A percentile compares a stretch with the other conserved stretches of the same genome.
phyloP scores from a whole-genome alignment of 495 filamentous ascomycete genomes.

The Aspergillus coremiiformis region DNA sequence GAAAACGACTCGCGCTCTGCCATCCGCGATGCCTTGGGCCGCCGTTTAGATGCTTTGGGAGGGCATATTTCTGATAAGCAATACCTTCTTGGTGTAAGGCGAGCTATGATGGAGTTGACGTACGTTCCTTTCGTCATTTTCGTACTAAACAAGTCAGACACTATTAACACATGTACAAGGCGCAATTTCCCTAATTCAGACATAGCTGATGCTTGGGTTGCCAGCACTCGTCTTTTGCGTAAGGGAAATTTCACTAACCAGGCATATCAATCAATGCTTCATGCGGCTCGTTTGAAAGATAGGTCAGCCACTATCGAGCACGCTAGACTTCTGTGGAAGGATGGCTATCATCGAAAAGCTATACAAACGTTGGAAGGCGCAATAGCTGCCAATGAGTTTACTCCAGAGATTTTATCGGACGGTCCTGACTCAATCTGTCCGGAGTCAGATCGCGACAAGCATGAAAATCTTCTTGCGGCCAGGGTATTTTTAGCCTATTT shows the following conservation, averaged over 20 bases:
- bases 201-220: slow-evolving; percentile 78
- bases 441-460: slow-evolving; percentile 28
- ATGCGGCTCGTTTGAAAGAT: slow-evolving; percentile 77
- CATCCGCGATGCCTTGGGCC: slow-evolving; percentile 54
- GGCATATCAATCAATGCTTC: slow-evolving; percentile 87
- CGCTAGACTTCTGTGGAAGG: slow-evolving; percentile 86
- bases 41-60: slow-evolving; percentile 75
- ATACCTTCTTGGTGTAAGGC: slow-evolving; percentile 79
- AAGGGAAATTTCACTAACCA: slow-evolving; percentile 75
- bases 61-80: slow-evolving; percentile 87
- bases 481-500: slow-evolving; percentile 18
- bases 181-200: slow-evolving; percentile 52
- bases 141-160: background rate
- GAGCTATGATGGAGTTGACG: slow-evolving; percentile 74
- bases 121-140: slow-evolving; percentile 11
- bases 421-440: slow-evolving; percentile 29
- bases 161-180: slow-evolving; percentile 22
- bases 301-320: slow-evolving; percentile 86
- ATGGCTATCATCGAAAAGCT: slow-evolving; percentile 88
- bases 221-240: slow-evolving; percentile 75
- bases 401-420: slow-evolving; percentile 39
- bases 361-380: slow-evolving; percentile 84
- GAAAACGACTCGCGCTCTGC: slow-evolving; percentile 25
- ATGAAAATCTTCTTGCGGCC: slow-evolving; percentile 43
- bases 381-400: slow-evolving; percentile 67